A percentile compares a stretch with the other conserved stretches of the same genome.
phyloP scores from a whole-genome alignment of 768 basidiomycete species.

The Panellus pusillus region DNA sequence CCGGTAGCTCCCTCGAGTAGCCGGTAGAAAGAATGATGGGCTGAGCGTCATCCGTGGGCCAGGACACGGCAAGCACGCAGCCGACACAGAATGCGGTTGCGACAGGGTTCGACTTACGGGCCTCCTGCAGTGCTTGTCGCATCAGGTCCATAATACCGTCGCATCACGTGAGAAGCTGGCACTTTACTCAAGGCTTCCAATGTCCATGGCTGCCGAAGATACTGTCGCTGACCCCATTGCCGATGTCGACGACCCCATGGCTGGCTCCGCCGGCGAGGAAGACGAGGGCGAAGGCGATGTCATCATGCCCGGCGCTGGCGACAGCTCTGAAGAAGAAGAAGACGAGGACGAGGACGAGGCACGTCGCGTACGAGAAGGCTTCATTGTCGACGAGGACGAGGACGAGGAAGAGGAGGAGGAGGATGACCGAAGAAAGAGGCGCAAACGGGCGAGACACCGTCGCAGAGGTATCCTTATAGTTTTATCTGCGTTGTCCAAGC shows the following conservation, averaged over 20 bases:
- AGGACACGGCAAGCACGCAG: constrained; percentile 62
- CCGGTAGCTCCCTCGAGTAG: constrained; percentile 86
- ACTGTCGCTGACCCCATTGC: constrained; percentile 57
- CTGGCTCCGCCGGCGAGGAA: constrained; percentile 51
- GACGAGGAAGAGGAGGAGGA: constrained; percentile 66
- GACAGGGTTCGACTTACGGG: constrained; percentile 64
- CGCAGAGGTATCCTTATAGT: constrained; percentile 43
- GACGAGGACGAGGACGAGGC: constrained; percentile 92
- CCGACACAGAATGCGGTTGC: constrained; percentile 92
- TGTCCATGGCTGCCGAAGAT: constrained; percentile 69
- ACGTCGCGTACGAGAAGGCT: constrained; percentile 77
- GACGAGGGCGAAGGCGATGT: constrained; percentile 59
- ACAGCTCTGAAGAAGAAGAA: constrained; percentile 80
- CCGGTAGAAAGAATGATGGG: constrained; percentile 59
- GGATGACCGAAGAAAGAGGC: constrained; percentile 54
- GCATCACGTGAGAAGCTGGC: not conserved
- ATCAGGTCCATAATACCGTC: constrained; percentile 31
- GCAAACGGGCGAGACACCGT: constrained; percentile 70
- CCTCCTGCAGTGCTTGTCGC: constrained; percentile 66
- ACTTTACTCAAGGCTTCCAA: constrained; percentile 26
- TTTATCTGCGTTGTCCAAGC: constrained; percentile 5
- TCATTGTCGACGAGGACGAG: constrained; percentile 90
- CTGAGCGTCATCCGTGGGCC: constrained; percentile 6
- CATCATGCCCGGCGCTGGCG: constrained; percentile 54
- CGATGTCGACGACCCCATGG: constrained; percentile 65